These are phyloP conservation scores for Tubosaeta sp. DNA, from an alignment of 768 basidiomycete genomes.

Conservation along the genomic window DNA sequence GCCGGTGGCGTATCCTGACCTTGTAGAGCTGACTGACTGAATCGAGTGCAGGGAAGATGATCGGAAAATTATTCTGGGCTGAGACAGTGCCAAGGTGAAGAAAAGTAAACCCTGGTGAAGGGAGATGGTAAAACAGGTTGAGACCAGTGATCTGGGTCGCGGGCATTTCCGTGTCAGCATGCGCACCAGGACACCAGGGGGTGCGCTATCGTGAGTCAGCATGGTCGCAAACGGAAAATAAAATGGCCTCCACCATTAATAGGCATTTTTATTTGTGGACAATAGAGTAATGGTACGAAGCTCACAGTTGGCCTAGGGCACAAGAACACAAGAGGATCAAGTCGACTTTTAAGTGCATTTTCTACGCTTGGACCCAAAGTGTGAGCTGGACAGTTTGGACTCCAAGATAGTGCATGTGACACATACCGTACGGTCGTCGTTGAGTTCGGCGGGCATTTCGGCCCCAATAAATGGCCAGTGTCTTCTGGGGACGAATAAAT, in stretches of 20 bases:
- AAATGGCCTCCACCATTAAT: slow-evolving; percentile 2
- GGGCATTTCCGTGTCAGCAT: slow-evolving; percentile 16
- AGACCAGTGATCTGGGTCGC: neutral
- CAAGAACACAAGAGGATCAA: neutral
- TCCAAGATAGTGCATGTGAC: slow-evolving; percentile 2
- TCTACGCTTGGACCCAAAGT: slow-evolving; percentile 9
- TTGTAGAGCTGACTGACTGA: neutral
- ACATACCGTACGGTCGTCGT: slow-evolving; percentile 10
- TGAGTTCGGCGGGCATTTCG: slow-evolving; percentile 1
- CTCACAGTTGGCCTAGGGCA: slow-evolving; percentile 4
- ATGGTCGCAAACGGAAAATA: neutral
- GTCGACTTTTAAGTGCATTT: neutral
- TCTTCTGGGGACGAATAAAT: slow-evolving; percentile 5
- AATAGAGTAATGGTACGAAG: slow-evolving; percentile 7
- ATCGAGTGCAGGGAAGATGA: neutral
- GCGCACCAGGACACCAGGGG: slow-evolving; percentile 10
- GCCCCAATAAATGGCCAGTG: neutral
- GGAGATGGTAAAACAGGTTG: slow-evolving; percentile 1
- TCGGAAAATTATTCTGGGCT: neutral
- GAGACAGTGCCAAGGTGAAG: slow-evolving; percentile 1
- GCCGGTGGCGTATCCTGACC: neutral
- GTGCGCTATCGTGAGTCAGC: slow-evolving; percentile 12
- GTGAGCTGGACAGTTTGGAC: slow-evolving; percentile 7
- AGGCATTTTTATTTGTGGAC: neutral
- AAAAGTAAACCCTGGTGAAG: neutral